phyloP scores from a whole-genome alignment of 208 protist genomes.

The Trypanosomatidae sp. region DNA sequence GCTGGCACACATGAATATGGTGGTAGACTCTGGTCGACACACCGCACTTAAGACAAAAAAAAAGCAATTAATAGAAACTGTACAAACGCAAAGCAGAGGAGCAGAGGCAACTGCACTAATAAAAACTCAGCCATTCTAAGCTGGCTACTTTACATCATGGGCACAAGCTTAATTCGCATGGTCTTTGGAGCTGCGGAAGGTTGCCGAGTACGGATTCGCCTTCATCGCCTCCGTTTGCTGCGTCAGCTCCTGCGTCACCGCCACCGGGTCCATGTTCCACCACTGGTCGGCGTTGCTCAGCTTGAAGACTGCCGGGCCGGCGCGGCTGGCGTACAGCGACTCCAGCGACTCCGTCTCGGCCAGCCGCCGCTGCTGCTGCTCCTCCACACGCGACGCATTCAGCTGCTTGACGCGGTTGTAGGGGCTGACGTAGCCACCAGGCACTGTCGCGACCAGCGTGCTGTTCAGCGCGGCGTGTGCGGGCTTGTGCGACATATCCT shows the following conservation, averaged over 20 bases:
- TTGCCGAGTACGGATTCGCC: conserved; percentile 34
- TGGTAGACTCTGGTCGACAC: too few species aligned
- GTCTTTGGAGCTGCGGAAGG: conserved; percentile 19
- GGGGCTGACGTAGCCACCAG: conserved; percentile 48
- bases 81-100: too few species aligned
- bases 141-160: too few species aligned
- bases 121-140: too few species aligned
- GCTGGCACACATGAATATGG: too few species aligned
- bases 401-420: conserved; percentile 31
- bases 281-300: conserved; percentile 85
- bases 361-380: conserved; percentile 23
- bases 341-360: conserved; percentile 25
- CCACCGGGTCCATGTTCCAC: conserved; percentile 62
- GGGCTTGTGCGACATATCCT: conserved; percentile 8
- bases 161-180: too few species aligned
- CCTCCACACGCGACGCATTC: conserved; percentile 24
- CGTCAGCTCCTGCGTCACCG: conserved; percentile 36
- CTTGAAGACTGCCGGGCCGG: conserved; percentile 59
- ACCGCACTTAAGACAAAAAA: too few species aligned
- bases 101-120: too few species aligned
- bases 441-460: conserved; percentile 27
- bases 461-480: conserved; percentile 39
- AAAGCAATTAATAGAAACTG: too few species aligned
- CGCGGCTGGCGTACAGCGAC: conserved; percentile 17
- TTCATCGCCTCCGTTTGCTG: conserved; percentile 21